phyloP scores from a whole-genome alignment of 371 early-diverging fungal genomes.

The Batrachochytrium dendrobatidis region DNA sequence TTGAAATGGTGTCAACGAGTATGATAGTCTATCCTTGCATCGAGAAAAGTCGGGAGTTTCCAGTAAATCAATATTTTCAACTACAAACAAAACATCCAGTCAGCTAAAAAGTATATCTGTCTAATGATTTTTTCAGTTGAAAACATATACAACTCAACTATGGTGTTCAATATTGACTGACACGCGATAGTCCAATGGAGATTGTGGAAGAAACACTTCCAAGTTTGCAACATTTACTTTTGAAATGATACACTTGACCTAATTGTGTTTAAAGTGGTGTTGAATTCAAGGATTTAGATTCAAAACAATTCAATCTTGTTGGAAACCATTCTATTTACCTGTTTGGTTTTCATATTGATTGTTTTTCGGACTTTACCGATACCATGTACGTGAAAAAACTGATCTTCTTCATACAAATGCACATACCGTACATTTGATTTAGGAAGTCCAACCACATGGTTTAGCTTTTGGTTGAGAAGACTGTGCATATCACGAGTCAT shows the following conservation, averaged over 20 bases:
- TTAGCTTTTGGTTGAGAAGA: background rate
- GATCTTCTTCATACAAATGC: slow-evolving; percentile 10
- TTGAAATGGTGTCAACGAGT: slow-evolving; percentile 11
- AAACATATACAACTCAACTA: slow-evolving; percentile 2
- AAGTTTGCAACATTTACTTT: slow-evolving; percentile 10
- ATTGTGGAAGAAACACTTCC: slow-evolving; percentile 8
- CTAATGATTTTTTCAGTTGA: background rate
- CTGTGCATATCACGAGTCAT: background rate
- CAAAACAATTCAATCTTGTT: too few species aligned
- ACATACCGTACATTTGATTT: slow-evolving; percentile 2
- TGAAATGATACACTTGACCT: slow-evolving; percentile 6
- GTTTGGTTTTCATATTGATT: slow-evolving; percentile 1
- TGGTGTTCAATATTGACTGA: slow-evolving; percentile 15
- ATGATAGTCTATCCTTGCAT: slow-evolving; percentile 15
- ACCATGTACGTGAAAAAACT: slow-evolving; percentile 7
- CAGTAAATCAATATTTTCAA: background rate
- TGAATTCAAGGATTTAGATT: too few species aligned
- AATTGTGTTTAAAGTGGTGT: too few species aligned
- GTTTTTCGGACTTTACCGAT: slow-evolving; percentile 10
- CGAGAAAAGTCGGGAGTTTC: background rate
- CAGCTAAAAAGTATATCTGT: background rate
- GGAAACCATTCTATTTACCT: too few species aligned
- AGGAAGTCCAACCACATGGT: background rate
- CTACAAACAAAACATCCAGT: background rate
- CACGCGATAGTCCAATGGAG: slow-evolving; percentile 12